These are phyloP conservation scores for Paxillus ammoniavirescens DNA, from an alignment of 768 basidiomycete species.

Conservation along the genomic window DNA sequence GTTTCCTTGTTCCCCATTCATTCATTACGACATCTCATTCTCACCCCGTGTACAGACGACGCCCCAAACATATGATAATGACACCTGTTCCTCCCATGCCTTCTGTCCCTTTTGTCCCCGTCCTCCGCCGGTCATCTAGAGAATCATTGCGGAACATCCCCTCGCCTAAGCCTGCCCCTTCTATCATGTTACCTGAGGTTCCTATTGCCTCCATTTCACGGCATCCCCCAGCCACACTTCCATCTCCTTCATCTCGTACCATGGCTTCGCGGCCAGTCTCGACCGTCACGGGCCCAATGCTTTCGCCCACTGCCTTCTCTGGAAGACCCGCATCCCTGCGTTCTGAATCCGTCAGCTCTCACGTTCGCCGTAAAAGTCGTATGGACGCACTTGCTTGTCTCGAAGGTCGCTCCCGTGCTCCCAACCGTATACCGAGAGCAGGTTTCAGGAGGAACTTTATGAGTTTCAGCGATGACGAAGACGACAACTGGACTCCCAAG, in stretches of 20 bases:
- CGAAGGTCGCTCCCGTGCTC: constrained; percentile 47
- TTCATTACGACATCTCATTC: background rate
- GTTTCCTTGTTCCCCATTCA: constrained; percentile 1
- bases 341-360: constrained; percentile 44
- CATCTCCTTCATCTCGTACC: background rate
- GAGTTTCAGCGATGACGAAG: constrained; percentile 67
- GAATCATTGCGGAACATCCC: constrained; percentile 50
- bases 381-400: constrained; percentile 62
- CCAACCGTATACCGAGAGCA: constrained; percentile 18
- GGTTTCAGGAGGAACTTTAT: constrained; percentile 51
- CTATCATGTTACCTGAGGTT: constrained; percentile 46
- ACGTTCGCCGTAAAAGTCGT: constrained; percentile 46
- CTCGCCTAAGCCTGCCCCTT: constrained; percentile 60
- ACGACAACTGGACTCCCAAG: constrained; percentile 30
- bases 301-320: constrained; percentile 11
- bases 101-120: background rate
- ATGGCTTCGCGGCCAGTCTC: constrained; percentile 14
- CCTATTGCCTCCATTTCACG: constrained; percentile 23
- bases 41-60: constrained; percentile 16
- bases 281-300: constrained; percentile 17
- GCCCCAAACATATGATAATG: constrained; percentile 22
- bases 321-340: constrained; percentile 16
- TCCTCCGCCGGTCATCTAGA: constrained; percentile 34
- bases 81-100: constrained; percentile 10
- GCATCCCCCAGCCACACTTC: background rate